Evolutionary conservation across 345 rosid species (phyloP), one percentile per base, ranked within the genome.

Genomic region (Carallia brachiata): DNA sequence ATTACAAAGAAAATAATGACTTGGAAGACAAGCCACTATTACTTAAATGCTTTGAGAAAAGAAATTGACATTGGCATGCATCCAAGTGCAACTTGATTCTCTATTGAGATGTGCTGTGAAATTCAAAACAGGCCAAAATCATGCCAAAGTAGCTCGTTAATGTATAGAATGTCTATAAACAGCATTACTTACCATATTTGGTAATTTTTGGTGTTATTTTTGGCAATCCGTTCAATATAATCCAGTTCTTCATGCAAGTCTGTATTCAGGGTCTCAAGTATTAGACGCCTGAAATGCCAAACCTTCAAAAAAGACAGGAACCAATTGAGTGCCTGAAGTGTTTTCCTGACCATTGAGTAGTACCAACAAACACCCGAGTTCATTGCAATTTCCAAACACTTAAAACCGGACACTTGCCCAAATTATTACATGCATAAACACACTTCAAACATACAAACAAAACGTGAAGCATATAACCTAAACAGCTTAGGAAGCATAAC

Each of bases 221-320:
- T 69, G 18, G 97, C 96, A 67, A 90, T 81, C 39, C 69, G 56
- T 61, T 84, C 85, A 39, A 88, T 80, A 61, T 82, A 92, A 28
- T 81, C 80, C 37, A 95, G 78, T 74, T 90, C 99, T 28, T 79
- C 71, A 18, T 47, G 62, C 77, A 88, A 36, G 69, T 90, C 88
- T 1, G 71, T 39, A 53, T 74, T 64, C 36, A 92, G 81, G 10
- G 85, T 78, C 61, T 90, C 88, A 12, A 92, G 86, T 50, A 92
- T 70, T 50, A 74, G 77, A 52, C 97, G 87, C 86, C 98, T 90
- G 70, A 92, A 95, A 69, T 90, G 92, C 99, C 99, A 95, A 65
- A 92, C 97, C 96, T 95, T 76, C 79, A 69, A 12, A 63, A 47
- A 52, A 63, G n/a, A 9, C 13, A 6, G 6, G 48, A 71, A 15